Evolutionary conservation across 495 filamentous ascomycete genomes (phyloP).

Genomic region (Penicillium bialowiezense): DNA sequence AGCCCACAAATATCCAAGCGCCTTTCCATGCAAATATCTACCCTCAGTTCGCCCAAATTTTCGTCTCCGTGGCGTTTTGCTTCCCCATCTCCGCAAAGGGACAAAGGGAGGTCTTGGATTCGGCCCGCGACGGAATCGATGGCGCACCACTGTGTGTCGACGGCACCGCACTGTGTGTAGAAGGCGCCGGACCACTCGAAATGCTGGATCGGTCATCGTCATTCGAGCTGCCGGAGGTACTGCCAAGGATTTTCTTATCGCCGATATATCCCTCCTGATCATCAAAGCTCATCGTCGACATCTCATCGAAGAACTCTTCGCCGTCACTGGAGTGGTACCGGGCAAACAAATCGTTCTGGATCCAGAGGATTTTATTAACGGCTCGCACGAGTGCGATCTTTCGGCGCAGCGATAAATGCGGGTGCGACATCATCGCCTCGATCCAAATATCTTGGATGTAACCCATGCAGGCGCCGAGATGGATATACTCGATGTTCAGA

Average conservation of each 20-base stretch:
- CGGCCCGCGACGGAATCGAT: neutral
- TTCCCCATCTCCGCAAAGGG: slow-evolving; percentile 36
- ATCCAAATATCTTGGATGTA: slow-evolving; percentile 73
- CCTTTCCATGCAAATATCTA: neutral
- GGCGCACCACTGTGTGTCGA: slow-evolving; percentile 15
- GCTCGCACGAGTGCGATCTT: slow-evolving; percentile 70
- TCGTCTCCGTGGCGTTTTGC: slow-evolving; percentile 26
- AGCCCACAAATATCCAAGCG: slow-evolving; percentile 10
- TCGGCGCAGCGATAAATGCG: slow-evolving; percentile 55
- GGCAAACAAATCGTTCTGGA: slow-evolving; percentile 77
- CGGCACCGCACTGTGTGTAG: slow-evolving; percentile 12
- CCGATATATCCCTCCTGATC: slow-evolving; percentile 61
- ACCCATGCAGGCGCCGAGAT: slow-evolving; percentile 64
- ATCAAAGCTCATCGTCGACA: slow-evolving; percentile 46
- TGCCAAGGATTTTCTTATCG: slow-evolving; percentile 48
- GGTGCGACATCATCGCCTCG: slow-evolving; percentile 71
- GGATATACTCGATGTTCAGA: slow-evolving; percentile 73
- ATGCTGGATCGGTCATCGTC: slow-evolving; percentile 39
- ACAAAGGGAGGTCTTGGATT: slow-evolving; percentile 23
- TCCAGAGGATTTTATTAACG: slow-evolving; percentile 62
- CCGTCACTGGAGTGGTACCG: slow-evolving; percentile 72
- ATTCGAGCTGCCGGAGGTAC: slow-evolving; percentile 26
- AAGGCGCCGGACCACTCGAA: slow-evolving; percentile 20
- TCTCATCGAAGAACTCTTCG: slow-evolving; percentile 64
- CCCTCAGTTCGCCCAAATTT: slow-evolving; percentile 37